Conservation (phyloP, 495 filamentous ascomycete species). For the Hypoxylon cercidicola region DNA sequence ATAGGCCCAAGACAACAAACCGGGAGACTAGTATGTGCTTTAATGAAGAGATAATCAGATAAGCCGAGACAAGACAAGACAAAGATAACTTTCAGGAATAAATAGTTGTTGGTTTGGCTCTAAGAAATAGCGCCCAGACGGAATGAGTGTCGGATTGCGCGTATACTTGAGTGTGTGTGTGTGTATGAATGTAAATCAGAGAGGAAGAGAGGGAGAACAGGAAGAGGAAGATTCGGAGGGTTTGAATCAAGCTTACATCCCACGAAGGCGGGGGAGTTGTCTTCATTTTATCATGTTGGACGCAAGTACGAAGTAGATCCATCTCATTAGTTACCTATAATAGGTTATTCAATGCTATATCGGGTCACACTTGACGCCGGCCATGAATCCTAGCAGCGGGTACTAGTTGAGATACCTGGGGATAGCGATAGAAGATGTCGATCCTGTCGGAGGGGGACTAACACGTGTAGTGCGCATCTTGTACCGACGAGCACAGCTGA, state of each 20-base stretch:
- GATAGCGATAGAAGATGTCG: constrained; percentile 2
- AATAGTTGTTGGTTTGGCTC: neutral
- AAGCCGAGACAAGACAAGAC: neutral
- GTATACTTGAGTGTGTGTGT: neutral
- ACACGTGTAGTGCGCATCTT: neutral
- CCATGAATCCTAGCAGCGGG: constrained; percentile 5
- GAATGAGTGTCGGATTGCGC: neutral
- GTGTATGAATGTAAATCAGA: neutral
- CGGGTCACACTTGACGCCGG: constrained; percentile 21
- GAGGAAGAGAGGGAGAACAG: constrained; percentile 3
- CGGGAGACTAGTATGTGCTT: too few relatives aligned
- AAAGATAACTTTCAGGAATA: neutral
- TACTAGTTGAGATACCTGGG: constrained; percentile 14
- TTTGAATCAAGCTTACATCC: constrained; percentile 12
- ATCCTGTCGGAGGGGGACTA: constrained; percentile 1
- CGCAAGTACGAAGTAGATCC: constrained; percentile 6
- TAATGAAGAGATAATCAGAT: neutral
- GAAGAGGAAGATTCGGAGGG: constrained; percentile 5
- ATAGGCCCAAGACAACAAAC: neutral
- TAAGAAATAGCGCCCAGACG: neutral
- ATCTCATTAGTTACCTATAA: constrained; percentile 17
- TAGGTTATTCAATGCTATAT: constrained; percentile 21
- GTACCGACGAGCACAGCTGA: neutral
- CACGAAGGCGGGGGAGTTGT: constrained; percentile 19
- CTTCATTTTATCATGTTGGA: constrained; percentile 21